Conservation (phyloP, 352 stramenopile species). For the Globisporangium cederbergense region DNA sequence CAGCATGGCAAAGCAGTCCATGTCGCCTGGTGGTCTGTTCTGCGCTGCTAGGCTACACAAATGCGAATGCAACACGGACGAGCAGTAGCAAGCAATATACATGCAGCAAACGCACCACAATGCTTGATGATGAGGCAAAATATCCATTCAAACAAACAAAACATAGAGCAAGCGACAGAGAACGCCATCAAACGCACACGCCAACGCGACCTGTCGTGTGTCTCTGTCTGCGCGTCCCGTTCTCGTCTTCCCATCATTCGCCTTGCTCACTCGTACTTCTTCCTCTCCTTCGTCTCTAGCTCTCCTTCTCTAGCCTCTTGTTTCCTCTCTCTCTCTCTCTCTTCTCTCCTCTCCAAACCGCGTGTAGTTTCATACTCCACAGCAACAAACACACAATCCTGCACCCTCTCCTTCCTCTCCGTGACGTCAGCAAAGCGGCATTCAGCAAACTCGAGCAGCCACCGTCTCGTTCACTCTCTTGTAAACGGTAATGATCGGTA, state of each 20-base stretch:
- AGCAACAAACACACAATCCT: not conserved
- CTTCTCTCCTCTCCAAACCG: not conserved
- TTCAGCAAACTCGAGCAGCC: not conserved
- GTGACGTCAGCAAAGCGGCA: not conserved
- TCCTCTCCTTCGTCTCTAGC: not conserved
- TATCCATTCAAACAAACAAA: constrained; percentile 13
- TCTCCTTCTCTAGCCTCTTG: not conserved
- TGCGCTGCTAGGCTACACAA: no score
- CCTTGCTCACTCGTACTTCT: not conserved
- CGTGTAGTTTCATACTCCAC: not conserved
- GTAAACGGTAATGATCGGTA: not conserved
- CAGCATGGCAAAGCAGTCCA: no score
- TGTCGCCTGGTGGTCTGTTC: no score
- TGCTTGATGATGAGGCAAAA: not conserved
- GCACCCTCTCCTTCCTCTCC: not conserved
- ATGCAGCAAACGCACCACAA: not conserved
- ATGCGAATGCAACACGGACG: no score
- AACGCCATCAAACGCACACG: not conserved
- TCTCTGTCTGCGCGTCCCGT: not conserved
- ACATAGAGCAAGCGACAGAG: not conserved
- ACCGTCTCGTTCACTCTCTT: constrained; percentile 3
- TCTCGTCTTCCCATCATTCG: not conserved
- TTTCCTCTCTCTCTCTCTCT: not conserved
- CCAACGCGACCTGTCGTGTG: not conserved
- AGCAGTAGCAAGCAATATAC: not conserved